A percentile compares a stretch with the other conserved stretches of the same genome.
phyloP scores from a whole-genome alignment of 768 basidiomycete species.

The Cystobasidium onofrii region DNA sequence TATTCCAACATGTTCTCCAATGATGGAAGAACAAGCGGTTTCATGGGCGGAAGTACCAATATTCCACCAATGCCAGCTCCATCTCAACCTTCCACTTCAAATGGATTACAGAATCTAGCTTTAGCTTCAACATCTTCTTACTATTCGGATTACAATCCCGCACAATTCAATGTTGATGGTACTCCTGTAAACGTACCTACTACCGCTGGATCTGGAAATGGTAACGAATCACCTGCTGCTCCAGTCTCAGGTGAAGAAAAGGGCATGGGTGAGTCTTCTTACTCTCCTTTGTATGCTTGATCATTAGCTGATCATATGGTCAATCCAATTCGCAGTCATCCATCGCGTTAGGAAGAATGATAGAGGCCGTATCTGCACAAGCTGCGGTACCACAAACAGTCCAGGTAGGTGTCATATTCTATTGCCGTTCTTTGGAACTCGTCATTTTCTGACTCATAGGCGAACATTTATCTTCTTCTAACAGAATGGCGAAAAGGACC shows the following conservation, averaged over 20 bases:
- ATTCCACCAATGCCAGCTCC: slow-evolving; percentile 29
- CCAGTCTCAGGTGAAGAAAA: neutral
- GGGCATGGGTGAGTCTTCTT: neutral
- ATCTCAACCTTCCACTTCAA: neutral
- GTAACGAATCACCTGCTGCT: neutral
- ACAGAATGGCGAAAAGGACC: slow-evolving; percentile 42
- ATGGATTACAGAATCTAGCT: slow-evolving; percentile 18
- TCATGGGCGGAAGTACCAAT: slow-evolving; percentile 22
- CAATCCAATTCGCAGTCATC: no score
- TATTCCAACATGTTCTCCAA: slow-evolving; percentile 24
- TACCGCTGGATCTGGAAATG: neutral
- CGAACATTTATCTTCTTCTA: no score
- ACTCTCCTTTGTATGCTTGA: no score
- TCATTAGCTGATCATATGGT: no score
- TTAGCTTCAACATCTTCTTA: slow-evolving; percentile 22
- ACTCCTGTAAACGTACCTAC: neutral
- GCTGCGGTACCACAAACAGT: slow-evolving; percentile 27
- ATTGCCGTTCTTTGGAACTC: neutral
- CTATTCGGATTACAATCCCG: slow-evolving; percentile 25
- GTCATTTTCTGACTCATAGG: neutral
- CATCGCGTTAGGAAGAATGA: slow-evolving; percentile 29
- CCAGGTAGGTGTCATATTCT: neutral
- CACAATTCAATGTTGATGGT: neutral
- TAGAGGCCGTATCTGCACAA: slow-evolving; percentile 26
- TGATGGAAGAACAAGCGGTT: neutral